phyloP scores from a whole-genome alignment of 257 asterid species.

The Solanum peruvianum region DNA sequence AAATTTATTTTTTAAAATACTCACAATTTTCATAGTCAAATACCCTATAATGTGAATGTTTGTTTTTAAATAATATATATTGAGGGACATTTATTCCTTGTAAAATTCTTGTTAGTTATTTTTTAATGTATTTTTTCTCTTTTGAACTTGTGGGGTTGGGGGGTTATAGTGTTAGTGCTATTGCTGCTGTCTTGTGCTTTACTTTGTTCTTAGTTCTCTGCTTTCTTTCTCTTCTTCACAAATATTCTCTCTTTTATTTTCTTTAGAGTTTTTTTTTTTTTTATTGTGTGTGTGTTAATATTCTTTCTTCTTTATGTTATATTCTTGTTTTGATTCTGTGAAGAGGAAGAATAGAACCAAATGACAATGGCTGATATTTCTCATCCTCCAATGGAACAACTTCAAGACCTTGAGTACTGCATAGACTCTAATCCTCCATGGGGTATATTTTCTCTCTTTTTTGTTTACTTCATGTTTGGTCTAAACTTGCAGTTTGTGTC shows the following conservation, averaged over 20 bases:
- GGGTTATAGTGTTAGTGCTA: not conserved
- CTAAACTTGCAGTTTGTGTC: not conserved
- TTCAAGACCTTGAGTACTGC: constrained; percentile 93
- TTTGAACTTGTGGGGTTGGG: not conserved
- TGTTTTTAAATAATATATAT: not conserved
- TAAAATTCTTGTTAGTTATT: not conserved
- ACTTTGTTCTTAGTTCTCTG: not conserved
- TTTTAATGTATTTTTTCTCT: not conserved
- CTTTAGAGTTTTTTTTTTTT: not conserved
- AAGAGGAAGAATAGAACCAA: constrained; percentile 5
- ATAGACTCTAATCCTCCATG: constrained; percentile 96
- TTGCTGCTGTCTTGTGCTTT: constrained; percentile 6
- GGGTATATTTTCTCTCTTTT: constrained; percentile 32
- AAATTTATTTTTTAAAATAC: too few species aligned
- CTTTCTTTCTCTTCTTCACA: not conserved
- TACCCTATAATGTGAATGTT: not conserved
- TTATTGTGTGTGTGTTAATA: not conserved
- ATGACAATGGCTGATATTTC: constrained; percentile 61
- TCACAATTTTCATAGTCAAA: not conserved
- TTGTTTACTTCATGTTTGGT: not conserved
- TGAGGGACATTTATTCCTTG: constrained; percentile 9
- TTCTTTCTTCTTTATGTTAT: not conserved
- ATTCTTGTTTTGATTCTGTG: constrained; percentile 5
- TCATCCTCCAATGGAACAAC: constrained; percentile 93
- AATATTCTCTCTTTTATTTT: constrained; percentile 12